phyloP scores from a whole-genome alignment of 148 eudicot species.

The Polygonum aviculare region DNA sequence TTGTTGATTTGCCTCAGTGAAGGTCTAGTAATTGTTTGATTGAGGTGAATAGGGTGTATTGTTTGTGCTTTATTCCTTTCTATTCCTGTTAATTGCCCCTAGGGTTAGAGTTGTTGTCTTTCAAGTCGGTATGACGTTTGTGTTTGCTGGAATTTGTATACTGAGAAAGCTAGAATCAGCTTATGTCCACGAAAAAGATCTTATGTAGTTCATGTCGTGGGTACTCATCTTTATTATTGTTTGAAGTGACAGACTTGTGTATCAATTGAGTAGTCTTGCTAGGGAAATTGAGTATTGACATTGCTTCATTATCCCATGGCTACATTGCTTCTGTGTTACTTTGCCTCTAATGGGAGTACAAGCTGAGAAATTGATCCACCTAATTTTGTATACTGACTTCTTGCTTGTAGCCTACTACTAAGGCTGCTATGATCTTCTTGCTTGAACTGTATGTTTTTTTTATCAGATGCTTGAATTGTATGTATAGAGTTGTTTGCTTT shows the following conservation, averaged over 20 bases:
- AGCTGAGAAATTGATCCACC: not conserved
- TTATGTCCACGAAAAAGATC: not conserved
- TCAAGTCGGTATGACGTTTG: not conserved
- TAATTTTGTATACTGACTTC: not conserved
- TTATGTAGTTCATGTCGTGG: not conserved
- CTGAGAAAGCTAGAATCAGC: not conserved
- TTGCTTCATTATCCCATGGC: not conserved
- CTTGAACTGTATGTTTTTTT: too few relatives aligned
- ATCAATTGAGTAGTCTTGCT: not conserved
- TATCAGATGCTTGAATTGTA: too few relatives aligned
- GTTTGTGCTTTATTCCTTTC: not conserved
- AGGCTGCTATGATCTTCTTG: too few relatives aligned
- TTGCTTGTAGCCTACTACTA: too few relatives aligned
- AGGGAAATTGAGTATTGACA: not conserved
- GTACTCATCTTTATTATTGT: not conserved
- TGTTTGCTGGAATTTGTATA: not conserved
- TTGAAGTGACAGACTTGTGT: not conserved
- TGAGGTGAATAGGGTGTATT: not conserved
- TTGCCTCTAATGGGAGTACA: too few relatives aligned
- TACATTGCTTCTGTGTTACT: too few relatives aligned
- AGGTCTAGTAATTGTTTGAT: not conserved
- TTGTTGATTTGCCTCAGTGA: conserved; percentile 22
- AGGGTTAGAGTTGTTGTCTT: not conserved
- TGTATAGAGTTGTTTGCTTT: too few relatives aligned
- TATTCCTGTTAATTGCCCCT: too few relatives aligned